Base-by-base conservation (phyloP, 73 alveolate genomes). In the Halteria grandinella region DNA sequence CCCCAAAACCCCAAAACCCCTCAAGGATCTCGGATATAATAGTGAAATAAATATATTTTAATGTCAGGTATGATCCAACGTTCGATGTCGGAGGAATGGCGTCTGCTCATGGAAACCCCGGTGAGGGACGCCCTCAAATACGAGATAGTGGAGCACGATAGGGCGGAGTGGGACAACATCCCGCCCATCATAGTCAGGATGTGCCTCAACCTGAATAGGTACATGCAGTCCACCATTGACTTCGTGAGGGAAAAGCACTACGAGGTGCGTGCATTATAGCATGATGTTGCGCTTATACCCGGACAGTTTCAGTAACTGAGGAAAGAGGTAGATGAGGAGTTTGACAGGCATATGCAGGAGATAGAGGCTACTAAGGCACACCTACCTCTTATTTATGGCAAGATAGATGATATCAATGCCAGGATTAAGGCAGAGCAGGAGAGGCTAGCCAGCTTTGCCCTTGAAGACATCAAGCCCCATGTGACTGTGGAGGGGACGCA, bases 161-260 rank as follows among this genome's bases (percentile, higher is more conserved):
- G 31, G 2, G 11, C 77, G 37, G 77, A 60, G 29, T 60, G 77
- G 77, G 77, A 60, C 43, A 60, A 60, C 24, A 60, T 60, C 28
- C 77, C 77, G 3, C 39, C 59, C 27, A 60, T 60, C 4, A 34
- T 60, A 5, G n/a, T 59, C 1, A 60, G 43, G 43, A 14, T 60
- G 4, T 37, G 49, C 24, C n/a, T 24, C 1, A 60, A 60, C 21
- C 40, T 60, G 14, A 31, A 60, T 10, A 3, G 55, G 17, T 36
- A 60, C 24, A 12, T 60, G 43, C n/a, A 60, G 43, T 17, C 49
- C 2, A 60, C 77, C 8, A 60, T 60, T 8, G 8, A 33, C 20
- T 24, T 24, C 21, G 8, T 15, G 21, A 40, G 23, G 6, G 1
- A 60, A 18, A 59, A 60, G 23, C 43, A 24, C 23, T 1, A 34